A percentile compares a stretch with the other conserved stretches of the same genome.
Evolutionary conservation across 1,284 basidiomycete genomes (phyloP).

Genomic region (Ustilago curta): DNA sequence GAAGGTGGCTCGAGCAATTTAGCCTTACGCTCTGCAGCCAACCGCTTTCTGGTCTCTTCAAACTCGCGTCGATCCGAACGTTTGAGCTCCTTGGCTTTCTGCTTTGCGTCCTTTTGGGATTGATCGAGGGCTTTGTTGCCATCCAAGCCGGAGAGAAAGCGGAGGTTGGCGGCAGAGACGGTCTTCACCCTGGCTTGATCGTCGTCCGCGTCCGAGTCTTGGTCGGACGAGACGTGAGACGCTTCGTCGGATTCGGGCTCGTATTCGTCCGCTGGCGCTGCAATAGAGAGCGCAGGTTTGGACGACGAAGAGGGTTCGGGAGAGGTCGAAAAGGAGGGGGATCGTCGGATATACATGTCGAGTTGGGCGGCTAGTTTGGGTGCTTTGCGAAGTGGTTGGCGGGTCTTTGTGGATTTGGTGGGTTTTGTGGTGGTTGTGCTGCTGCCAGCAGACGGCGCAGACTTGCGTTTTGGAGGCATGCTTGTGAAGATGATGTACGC

Average conservation of each 20-base stretch:
- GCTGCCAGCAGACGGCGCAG: conserved; percentile 11
- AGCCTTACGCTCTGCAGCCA: conserved; percentile 70
- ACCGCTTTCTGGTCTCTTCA: conserved; percentile 26
- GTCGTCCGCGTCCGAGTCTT: conserved; percentile 6
- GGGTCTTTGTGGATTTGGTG: not conserved
- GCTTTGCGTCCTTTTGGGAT: conserved; percentile 43
- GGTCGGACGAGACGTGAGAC: conserved; percentile 30
- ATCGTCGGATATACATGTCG: conserved; percentile 45
- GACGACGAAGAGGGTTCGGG: not conserved
- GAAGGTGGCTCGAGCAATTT: conserved; percentile 77
- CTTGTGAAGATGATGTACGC: not conserved
- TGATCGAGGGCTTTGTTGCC: conserved; percentile 31
- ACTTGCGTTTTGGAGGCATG: conserved; percentile 42
- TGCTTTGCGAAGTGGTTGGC: conserved; percentile 4
- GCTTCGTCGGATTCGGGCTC: conserved; percentile 42
- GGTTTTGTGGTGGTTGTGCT: conserved; percentile 6
- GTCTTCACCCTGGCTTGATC: conserved; percentile 25
- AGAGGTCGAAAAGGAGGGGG: not conserved
- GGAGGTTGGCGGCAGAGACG: conserved; percentile 40
- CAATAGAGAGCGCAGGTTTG: not conserved
- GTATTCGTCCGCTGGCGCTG: conserved; percentile 6
- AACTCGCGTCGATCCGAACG: conserved; percentile 26
- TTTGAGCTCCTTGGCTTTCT: conserved; percentile 39
- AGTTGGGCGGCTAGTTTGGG: conserved; percentile 29
- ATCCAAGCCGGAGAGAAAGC: conserved; percentile 32